Base-by-base conservation (phyloP, 108 stramenopile species). In the Nitzschia sp. region DNA sequence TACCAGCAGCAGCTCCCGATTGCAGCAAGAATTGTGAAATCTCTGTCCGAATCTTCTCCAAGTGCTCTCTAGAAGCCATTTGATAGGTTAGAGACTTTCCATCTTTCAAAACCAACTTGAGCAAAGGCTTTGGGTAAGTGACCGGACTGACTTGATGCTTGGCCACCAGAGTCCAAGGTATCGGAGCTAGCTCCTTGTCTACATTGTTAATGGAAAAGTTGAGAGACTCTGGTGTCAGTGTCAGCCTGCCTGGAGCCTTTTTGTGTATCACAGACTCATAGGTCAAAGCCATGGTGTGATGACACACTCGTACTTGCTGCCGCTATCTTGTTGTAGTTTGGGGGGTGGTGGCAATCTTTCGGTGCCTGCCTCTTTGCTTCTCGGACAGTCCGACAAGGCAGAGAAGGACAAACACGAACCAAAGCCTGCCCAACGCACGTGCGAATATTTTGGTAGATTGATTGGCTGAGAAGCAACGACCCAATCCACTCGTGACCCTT, bases 81-180 rank as follows among this genome's bases (percentile, higher is more conserved):
- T 75, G 71, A 83, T 87, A 94, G 10, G 90, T 88, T 15, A 57
- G 50, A 22, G 81, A 80, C 44, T 63, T 73, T 43, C 73, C 77
- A 51, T 67, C 60, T 10, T 55, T 64, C 34, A 73, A 57, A 15
- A 88, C 44, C 7, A 94, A 48, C 58, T 88, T 90, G 48, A 94
- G 71, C 41, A 94, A 53, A n/a, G 83, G 41, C 67, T 84, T 88
- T 21, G 93, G 88, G 77, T 91, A 84, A 12, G 64, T 66, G 29
- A 73, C 86, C 15, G 93, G 90, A 60, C 86, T 88, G 41, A 94
- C 90, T 80, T 94, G 93, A 78, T 94, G 93, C 69, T 94, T 94
- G 58, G 65, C 17, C 20, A 91, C 59, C 21, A 66, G 52, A 41
- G 62, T 72, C 92, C 92, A 93, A 14, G 85, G 40, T 6, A 79